These are phyloP conservation scores for Citropsis articulata DNA, from an alignment of 345 rosid species.

Conservation along the genomic window DNA sequence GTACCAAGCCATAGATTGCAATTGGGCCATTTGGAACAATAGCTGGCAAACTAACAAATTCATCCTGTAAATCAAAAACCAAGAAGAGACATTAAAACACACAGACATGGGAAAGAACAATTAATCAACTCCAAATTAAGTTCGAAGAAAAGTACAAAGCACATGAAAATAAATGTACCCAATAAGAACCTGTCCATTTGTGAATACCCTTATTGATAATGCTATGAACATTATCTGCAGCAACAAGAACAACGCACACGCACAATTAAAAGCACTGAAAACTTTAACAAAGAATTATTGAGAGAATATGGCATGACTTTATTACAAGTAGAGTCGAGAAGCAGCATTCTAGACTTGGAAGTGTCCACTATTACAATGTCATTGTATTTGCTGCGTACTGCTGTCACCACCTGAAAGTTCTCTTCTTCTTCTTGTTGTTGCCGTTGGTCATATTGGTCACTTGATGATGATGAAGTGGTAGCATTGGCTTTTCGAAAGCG, in stretches of 20 bases:
- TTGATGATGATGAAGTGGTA: not conserved
- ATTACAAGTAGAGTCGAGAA: constrained; percentile 74
- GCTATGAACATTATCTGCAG: constrained; percentile 78
- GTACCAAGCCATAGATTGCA: constrained; percentile 81
- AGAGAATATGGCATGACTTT: not conserved
- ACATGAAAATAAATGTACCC: constrained; percentile 44
- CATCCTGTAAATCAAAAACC: constrained; percentile 45
- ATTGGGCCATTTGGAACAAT: constrained; percentile 69
- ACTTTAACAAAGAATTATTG: not conserved
- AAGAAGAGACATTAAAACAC: not conserved
- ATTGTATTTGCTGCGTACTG: constrained; percentile 58
- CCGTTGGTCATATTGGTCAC: not conserved
- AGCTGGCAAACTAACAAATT: constrained; percentile 72
- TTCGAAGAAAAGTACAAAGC: not conserved
- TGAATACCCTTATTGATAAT: constrained; percentile 52
- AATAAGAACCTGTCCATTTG: constrained; percentile 73
- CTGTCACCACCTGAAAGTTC: constrained; percentile 48
- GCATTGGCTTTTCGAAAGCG: not conserved
- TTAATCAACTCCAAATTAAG: too few relatives aligned
- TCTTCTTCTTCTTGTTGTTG: constrained; percentile 28
- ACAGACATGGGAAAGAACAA: not conserved
- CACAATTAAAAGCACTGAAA: not conserved
- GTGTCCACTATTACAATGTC: constrained; percentile 75
- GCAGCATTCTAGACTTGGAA: constrained; percentile 55
- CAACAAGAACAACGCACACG: not conserved